These are phyloP conservation scores for Talaromyces wortmannii DNA, from an alignment of 495 filamentous ascomycete species.

Conservation along the genomic window DNA sequence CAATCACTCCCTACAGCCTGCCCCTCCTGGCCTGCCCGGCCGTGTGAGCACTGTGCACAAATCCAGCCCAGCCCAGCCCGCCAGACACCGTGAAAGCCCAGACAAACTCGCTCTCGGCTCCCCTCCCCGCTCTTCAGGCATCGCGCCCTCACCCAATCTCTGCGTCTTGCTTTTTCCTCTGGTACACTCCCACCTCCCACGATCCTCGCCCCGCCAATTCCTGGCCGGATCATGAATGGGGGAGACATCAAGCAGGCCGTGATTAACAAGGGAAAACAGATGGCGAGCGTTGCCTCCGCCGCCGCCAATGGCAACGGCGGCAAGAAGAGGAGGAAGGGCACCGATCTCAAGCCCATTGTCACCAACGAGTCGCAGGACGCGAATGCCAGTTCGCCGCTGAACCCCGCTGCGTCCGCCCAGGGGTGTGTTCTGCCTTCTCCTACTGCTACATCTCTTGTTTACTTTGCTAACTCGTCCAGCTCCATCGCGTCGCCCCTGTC, in stretches of 20 bases:
- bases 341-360: slow-evolving; percentile 84
- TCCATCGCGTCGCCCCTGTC: slow-evolving; percentile 33
- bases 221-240: slow-evolving; percentile 57
- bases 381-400: slow-evolving; percentile 6
- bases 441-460: slow-evolving; percentile 18
- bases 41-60: too few species aligned
- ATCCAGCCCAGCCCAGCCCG: too few species aligned
- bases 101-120: too few species aligned
- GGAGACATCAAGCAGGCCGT: slow-evolving; percentile 67
- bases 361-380: slow-evolving; percentile 57
- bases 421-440: slow-evolving; percentile 33
- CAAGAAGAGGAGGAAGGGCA: slow-evolving; percentile 83
- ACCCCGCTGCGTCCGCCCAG: slow-evolving; percentile 35
- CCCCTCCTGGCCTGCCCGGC: too few species aligned
- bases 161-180: too few species aligned
- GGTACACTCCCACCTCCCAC: not conserved
- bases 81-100: too few species aligned
- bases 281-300: slow-evolving; percentile 51
- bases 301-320: slow-evolving; percentile 57
- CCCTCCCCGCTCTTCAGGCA: too few species aligned
- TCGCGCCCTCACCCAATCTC: too few species aligned
- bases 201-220: not conserved
- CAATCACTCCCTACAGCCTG: too few species aligned
- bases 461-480: slow-evolving; percentile 10
- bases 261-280: slow-evolving; percentile 74